These are phyloP conservation scores for Populus ilicifolia DNA, from an alignment of 345 rosid genomes.

Conservation along the genomic window DNA sequence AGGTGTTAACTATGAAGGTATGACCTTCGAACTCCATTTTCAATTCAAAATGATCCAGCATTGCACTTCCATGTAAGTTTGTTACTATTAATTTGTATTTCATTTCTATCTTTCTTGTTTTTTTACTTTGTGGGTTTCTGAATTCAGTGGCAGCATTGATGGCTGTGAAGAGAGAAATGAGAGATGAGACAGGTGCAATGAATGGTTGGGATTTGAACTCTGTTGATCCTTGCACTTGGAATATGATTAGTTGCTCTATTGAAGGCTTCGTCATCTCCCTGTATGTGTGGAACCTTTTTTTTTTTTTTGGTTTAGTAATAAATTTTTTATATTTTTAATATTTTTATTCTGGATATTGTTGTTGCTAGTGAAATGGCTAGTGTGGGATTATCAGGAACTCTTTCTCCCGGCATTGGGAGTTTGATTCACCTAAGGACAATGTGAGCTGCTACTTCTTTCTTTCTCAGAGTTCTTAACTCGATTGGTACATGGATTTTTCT, in stretches of 20 bases:
- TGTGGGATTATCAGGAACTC: slow-evolving; percentile 62
- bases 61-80: neutral
- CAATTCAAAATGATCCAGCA: neutral
- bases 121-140: neutral
- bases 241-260: slow-evolving; percentile 81
- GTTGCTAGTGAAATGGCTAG: slow-evolving; percentile 71
- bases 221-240: slow-evolving; percentile 98
- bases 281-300: slow-evolving; percentile 38
- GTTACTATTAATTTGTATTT: neutral
- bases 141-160: slow-evolving; percentile 78
- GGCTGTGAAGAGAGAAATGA: slow-evolving; percentile 78
- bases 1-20: slow-evolving; percentile 93
- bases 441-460: slow-evolving; percentile 36
- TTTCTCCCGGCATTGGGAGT: slow-evolving; percentile 74
- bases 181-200: slow-evolving; percentile 56
- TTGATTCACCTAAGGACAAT: slow-evolving; percentile 67
- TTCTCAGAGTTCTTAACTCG: neutral
- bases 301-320: neutral
- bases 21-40: neutral
- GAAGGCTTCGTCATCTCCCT: slow-evolving; percentile 75
- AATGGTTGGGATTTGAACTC: slow-evolving; percentile 94
- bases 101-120: neutral
- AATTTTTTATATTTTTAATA: neutral
- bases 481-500: neutral
- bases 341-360: slow-evolving; percentile 7